Base-by-base conservation (phyloP, 495 filamentous ascomycete species). In the Neohortaea acidophila region DNA sequence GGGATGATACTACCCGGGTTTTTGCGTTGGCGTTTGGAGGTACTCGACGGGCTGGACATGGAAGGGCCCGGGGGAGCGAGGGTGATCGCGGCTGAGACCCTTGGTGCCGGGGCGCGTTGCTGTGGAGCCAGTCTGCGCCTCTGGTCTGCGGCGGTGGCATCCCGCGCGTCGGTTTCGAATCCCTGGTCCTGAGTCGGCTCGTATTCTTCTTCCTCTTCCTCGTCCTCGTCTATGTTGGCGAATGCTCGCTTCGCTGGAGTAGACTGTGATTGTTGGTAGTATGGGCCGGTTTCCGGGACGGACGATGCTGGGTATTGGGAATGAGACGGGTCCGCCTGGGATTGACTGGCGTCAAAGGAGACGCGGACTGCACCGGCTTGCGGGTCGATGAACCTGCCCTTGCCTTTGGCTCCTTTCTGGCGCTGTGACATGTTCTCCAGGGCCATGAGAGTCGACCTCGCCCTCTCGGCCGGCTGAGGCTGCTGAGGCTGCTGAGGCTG, bases 311-410 rank as follows among this genome's bases (percentile, higher is more conserved):
- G n/a, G 23, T n/a, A n/a, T 40, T 17, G 28, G 17, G 36, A 11
- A 8, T 8, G 24, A 9, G n/a, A 15, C 12, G 37, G 33, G 23
- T 8, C 12, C 17, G 21, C 33, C 29, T 43, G 45, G 8, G 39
- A 27, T 15, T 15, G 22, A 38, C 53, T 41, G 21, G 24, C 43
- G 13, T 52, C 49, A 33, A 54, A 63, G 17, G 25, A 28, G 15
- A 64, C 37, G 14, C 53, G 34, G 22, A 44, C 27, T 10, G 60
- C 63, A 41, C 53, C 44, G 2, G 43, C 27, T 38, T 69, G 63
- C 7, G 36, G 52, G 47, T 68, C 65, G 12, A 61, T 39, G 11
- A 68, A 55, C 32, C 26, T 21, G 18, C 47, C 42, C 23, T 45
- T 38, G 18, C 44, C 43, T 29, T 45, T 45, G 18, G 36, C 48